Base-by-base conservation (phyloP, 2,329 filamentous ascomycete species). In the Emydomyces testavorans region DNA sequence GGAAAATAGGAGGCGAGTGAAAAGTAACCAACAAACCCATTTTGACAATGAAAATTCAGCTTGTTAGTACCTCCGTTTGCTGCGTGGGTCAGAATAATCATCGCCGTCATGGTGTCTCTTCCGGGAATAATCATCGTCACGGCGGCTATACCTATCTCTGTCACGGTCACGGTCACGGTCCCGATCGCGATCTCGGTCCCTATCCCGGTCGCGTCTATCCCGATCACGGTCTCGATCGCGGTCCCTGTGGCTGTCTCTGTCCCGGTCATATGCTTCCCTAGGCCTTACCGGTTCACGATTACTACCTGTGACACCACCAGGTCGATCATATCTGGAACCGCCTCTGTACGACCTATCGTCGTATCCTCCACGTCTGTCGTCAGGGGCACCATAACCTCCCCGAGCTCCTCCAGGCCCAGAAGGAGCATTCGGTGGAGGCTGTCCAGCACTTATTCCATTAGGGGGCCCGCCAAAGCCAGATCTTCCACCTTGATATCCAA, bases 201-300 rank as follows among this genome's bases (percentile, higher is more conserved):
- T 69, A 47, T 67, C 63, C 35, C 70, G 55, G 21, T 23, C 28
- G 52, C 66, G 59, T 26, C 66, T 62, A 50, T 69, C 59, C 28
- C 64, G 73, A 64, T 78, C 74, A 57, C 77, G 74, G 65, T 81
- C 78, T 59, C 79, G 77, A 37, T 72, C 68, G 46, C 73, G 67
- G 53, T 73, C 67, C 58, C 63, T 69, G 57, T 76, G 72, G 52
- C 76, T 69, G 57, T 72, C 68, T 52, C 67, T 59, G 44, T 70
- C 66, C 47, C 68, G 62, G 41, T 69, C 65, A 66, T 77, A 76
- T 57, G 74, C 73, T 63, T 82, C 79, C 59, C 80, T 69, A 46
- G 79, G 78, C 60, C 83, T 81, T 62, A 92, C 78, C 52, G 85
- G 86, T 64, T 93, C 87, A 66, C 83, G 83, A 68, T 93, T 92